Base-by-base conservation (phyloP, 2,329 filamentous ascomycete species). In the Chrysosporium keratinophilum region DNA sequence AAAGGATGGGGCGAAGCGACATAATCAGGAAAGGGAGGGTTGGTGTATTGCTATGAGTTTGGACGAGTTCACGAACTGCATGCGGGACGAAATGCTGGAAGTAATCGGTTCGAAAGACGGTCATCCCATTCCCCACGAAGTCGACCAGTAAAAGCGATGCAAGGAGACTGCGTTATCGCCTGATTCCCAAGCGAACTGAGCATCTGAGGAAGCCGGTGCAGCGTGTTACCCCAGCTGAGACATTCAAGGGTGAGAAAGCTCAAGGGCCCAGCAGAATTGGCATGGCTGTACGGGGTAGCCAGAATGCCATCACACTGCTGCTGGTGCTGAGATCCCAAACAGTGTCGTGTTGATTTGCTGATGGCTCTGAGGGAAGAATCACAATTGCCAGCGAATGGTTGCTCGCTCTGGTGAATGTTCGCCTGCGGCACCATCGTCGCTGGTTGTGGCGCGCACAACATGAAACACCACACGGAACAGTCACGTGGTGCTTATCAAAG, bases 151-250 rank as follows among this genome's bases (percentile, higher is more conserved):
- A 54, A 37, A 49, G 45, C 43, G 23, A 48, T 35, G 51, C 42
- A 23, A 52, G 28, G 37, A 42, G 11, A 23, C 28, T 48, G 51
- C 23, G 51, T 49, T 54, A 35, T 54, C 51, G 51, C 50, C 50
- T 49, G 51, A 49, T 49, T 47, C 37, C 34, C 45, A 47, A 53
- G 50, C 19, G 34, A 47, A 53, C 42, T 54, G 51, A 44, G 17
- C 51, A 52, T 51, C 49, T 50, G 39, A 55, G 33, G 47, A 39
- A 46, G 47, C 47, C 34, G 23, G 35, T 50, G 48, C 34, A 49
- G 50, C 34, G 39, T 53, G 50, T 54, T 49, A 51, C 45, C 55
- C 49, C 37, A 51, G 50, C 52, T 57, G 56, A 57, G 54, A 55
- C 56, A 57, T 46, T 50, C 50, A 48, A 57, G 49, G 49, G 41